A percentile compares a stretch with the other conserved stretches of the same genome.
Evolutionary conservation across 306 rosid genomes (phyloP).

Genomic region (Lathyrus sativus): DNA sequence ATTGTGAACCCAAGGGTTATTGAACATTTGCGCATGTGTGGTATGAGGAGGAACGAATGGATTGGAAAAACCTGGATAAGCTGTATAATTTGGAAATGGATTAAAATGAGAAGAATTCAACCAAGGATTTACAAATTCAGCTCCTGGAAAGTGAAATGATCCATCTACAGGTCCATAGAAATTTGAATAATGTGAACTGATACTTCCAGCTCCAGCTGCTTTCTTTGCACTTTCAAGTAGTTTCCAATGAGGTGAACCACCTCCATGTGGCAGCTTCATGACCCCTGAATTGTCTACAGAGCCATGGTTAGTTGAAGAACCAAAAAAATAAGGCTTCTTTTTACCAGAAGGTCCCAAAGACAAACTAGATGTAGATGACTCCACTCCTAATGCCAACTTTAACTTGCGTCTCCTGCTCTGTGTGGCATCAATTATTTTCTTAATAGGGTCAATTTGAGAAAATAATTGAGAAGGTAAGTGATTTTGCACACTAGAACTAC

Average conservation of each 20-base stretch:
- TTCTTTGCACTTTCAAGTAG: slow-evolving; percentile 34
- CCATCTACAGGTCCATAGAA: slow-evolving; percentile 24
- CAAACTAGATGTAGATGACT: slow-evolving; percentile 51
- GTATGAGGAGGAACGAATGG: slow-evolving; percentile 40
- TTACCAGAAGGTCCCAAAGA: slow-evolving; percentile 48
- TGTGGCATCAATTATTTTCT: slow-evolving; percentile 42
- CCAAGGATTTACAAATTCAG: slow-evolving; percentile 36
- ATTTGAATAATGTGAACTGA: slow-evolving; percentile 27
- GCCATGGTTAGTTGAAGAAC: slow-evolving; percentile 39
- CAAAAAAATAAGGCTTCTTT: slow-evolving; percentile 46
- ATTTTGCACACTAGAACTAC: slow-evolving; percentile 44
- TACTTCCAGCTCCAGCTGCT: slow-evolving; percentile 31
- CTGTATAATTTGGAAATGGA: slow-evolving; percentile 30
- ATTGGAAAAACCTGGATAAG: slow-evolving; percentile 32
- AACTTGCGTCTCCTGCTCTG: slow-evolving; percentile 41
- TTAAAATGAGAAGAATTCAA: slow-evolving; percentile 37
- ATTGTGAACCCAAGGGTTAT: slow-evolving; percentile 45
- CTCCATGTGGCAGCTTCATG: slow-evolving; percentile 43
- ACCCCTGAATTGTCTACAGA: slow-evolving; percentile 38
- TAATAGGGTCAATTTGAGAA: slow-evolving; percentile 42
- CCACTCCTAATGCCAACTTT: slow-evolving; percentile 46
- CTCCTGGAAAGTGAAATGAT: slow-evolving; percentile 34
- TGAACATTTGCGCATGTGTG: slow-evolving; percentile 41
- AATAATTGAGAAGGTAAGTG: slow-evolving; percentile 34
- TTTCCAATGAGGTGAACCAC: slow-evolving; percentile 44